These are phyloP conservation scores for Effrenium voratum DNA, from an alignment of 73 alveolate species.

Conservation along the genomic window DNA sequence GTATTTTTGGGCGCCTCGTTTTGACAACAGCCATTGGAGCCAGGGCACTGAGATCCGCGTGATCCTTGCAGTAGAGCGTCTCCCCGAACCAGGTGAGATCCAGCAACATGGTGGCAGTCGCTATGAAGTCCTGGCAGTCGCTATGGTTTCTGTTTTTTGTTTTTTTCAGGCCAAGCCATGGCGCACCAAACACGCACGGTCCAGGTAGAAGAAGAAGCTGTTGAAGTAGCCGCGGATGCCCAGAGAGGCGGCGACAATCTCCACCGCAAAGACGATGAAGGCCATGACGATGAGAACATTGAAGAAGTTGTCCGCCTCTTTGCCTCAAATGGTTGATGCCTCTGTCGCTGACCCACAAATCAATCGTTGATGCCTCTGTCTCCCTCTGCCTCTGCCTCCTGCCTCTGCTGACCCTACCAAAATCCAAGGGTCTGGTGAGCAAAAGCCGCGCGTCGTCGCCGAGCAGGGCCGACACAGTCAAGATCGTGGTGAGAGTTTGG, in stretches of 20 bases:
- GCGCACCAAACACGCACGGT: neutral
- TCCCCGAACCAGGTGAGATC: constrained; percentile 85
- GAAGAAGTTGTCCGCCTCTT: constrained; percentile 79
- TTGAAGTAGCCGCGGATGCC: constrained; percentile 58
- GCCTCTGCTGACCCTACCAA: neutral
- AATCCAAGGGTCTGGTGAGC: neutral
- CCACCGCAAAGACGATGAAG: constrained; percentile 10
- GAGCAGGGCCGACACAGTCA: constrained; percentile 56
- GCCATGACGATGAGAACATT: constrained; percentile 70
- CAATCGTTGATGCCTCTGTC: neutral
- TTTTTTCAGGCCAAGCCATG: neutral
- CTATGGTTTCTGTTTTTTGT: neutral
- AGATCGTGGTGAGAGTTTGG: constrained; percentile 31
- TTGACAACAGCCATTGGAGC: neutral
- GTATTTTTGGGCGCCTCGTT: too few species aligned
- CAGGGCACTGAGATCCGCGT: constrained; percentile 47
- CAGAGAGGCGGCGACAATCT: constrained; percentile 59
- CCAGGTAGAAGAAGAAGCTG: constrained; percentile 89
- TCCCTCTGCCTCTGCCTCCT: neutral
- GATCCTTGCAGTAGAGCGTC: constrained; percentile 55
- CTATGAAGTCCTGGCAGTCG: constrained; percentile 47
- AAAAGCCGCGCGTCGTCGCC: constrained; percentile 78
- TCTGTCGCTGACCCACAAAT: too few species aligned
- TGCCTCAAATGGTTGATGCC: constrained; percentile 22
- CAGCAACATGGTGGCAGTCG: constrained; percentile 59